Evolutionary conservation across 345 rosid species (phyloP), one percentile per base, ranked within the genome.

Genomic region (Pugionium dolabratum): DNA sequence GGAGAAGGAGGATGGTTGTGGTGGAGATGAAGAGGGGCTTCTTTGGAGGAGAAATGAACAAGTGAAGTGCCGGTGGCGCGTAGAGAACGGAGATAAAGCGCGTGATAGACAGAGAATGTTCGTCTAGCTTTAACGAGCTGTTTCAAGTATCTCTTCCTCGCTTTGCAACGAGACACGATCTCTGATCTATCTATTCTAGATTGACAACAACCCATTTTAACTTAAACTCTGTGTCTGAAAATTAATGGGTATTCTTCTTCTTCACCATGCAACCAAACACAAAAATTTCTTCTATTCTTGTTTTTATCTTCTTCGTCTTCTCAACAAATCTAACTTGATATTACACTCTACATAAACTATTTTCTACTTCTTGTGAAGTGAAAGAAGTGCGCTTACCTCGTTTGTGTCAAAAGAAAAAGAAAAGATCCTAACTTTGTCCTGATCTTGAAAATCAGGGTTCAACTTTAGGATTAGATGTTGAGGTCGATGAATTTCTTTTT

Each of bases 21-120:
- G 80, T 70, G 85, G 74, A 68, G 80, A 69, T 89, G 95, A 36
- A 73, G 76, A 45, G 79, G 76, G 11, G 88, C 66, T 70, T 90
- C 98, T 35, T 83, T 83, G 76, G 60, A 78, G 55, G 97, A 81
- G 78, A 93, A 93, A 66, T 79, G 79, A 43, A 86, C 75, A 51
- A 93, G 94, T 34, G 97, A 87, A 41, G 97, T 74, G 59, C 96
- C 97, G 55, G 91, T 84, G 71, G 73, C 64, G 58, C 97, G 94
- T 59, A 94, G 83, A 47, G 99, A 84, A 42, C 95, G 96, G 55
- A 94, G 80, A 71, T 94, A 90, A 84, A 90, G 84, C 73, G 90
- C 77, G 76, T 94, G 99, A 8, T 96, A 82, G 29, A 80, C 88
- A n/a, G 95, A 83, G 48, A 90, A 80, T 31, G 84, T 69, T 78